Evolutionary conservation across 805 yeast species (phyloP), one percentile per base, ranked within the genome.

Genomic region (Kuraishia piskuri): DNA sequence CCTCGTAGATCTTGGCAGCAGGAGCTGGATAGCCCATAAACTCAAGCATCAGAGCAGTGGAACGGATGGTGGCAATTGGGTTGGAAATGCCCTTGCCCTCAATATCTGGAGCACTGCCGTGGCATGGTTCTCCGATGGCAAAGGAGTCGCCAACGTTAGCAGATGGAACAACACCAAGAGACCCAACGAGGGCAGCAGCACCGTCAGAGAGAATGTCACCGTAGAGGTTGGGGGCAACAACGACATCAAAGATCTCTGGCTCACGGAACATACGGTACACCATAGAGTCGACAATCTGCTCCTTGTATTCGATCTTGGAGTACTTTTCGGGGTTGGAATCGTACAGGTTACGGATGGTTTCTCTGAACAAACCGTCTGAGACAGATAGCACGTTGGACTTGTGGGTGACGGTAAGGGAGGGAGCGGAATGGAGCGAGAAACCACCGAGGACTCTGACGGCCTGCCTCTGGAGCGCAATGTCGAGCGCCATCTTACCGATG

Each of bases 91-190:
- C 94, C 71, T 80, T 84, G 63, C 99, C 99, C 68, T 91, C 96
- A 61, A 94, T 94, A 70, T 94, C 99, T 54, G 99, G 99, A 53
- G 99, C 99, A 54, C 96, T 88, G 57, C 99, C 99, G 74, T 94
- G 99, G 68, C 97, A 91, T 67, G 99, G 99, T 75, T 94, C 99
- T 69, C 99, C 99, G 67, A 94, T 90, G 58, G 95, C 97, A 67
- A 94, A 92, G 68, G 78, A 73, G 68, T 90, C 96, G 65, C 99
- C 99, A 58, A 94, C 99, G 66, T 94, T 94, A 56, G 98, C 98
- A 53, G 96, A 86, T 64, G 99, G 98, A 54, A 94, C 97, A 54
- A 94, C 96, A 67, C 99, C 99, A 59, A 94, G 80, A 26, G 98
- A 92, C 51, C 99, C 99, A 55, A 92, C 96, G 54, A 91, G 79